These are phyloP conservation scores for Pleurostoma richardsiae DNA, from an alignment of 2,329 filamentous ascomycete species.

Conservation along the genomic window DNA sequence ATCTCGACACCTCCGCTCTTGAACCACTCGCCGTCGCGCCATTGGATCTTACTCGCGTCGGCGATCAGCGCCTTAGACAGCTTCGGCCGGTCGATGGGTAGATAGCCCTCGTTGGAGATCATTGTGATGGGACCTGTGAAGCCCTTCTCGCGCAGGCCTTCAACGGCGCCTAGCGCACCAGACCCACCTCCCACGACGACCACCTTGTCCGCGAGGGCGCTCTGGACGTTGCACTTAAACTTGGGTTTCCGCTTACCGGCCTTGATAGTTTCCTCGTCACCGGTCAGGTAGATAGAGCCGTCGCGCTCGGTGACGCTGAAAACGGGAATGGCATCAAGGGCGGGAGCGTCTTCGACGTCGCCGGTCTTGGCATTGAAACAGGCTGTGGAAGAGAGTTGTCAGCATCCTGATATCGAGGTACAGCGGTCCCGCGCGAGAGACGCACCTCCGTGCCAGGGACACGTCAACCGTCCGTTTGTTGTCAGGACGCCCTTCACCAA, in stretches of 20 bases:
- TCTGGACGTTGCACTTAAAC: slow-evolving; percentile 57
- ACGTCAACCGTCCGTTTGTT: slow-evolving; percentile 77
- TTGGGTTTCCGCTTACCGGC: slow-evolving; percentile 67
- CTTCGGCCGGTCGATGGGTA: slow-evolving; percentile 90
- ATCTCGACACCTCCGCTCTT: slow-evolving; percentile 54
- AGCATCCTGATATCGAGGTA: slow-evolving; percentile 1
- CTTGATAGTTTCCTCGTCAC: slow-evolving; percentile 75
- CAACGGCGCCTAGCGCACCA: slow-evolving; percentile 74
- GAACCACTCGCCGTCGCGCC: slow-evolving; percentile 75
- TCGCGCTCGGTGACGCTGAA: slow-evolving; percentile 80
- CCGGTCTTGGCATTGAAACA: slow-evolving; percentile 89
- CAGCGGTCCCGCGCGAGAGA: neutral
- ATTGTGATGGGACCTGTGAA: slow-evolving; percentile 77
- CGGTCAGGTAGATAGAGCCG: slow-evolving; percentile 78
- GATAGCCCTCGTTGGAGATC: slow-evolving; percentile 77
- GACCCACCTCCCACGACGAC: slow-evolving; percentile 88
- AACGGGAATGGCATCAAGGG: slow-evolving; percentile 75
- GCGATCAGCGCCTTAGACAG: slow-evolving; percentile 88
- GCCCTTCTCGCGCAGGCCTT: slow-evolving; percentile 76
- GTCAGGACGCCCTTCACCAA: slow-evolving; percentile 81
- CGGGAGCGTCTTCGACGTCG: slow-evolving; percentile 92
- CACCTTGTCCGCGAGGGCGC: slow-evolving; percentile 50
- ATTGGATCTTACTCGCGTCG: slow-evolving; percentile 72
- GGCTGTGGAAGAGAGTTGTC: slow-evolving; percentile 42
- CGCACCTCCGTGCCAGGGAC: slow-evolving; percentile 91